Evolutionary conservation across 768 basidiomycete genomes (phyloP).

Genomic region (Podaxis sp.): DNA sequence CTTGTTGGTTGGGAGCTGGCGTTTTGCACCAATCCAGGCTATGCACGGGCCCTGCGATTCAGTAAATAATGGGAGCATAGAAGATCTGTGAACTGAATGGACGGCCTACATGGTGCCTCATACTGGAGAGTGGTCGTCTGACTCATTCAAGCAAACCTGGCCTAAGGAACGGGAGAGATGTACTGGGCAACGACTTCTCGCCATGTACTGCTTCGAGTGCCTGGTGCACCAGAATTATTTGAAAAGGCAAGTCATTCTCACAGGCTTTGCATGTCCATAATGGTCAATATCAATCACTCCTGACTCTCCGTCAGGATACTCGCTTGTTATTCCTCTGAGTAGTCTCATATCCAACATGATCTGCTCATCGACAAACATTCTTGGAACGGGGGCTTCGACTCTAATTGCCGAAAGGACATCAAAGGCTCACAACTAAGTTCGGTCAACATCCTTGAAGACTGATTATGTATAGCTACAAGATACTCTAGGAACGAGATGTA

Average conservation of each 20-base stretch:
- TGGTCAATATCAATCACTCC: no score
- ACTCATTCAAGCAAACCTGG: conserved; percentile 39
- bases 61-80: conserved; percentile 3
- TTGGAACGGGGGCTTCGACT: no score
- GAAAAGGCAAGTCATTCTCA: not conserved
- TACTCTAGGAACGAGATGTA: no score
- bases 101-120: conserved; percentile 75
- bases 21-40: conserved; percentile 88
- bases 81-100: not conserved
- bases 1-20: conserved; percentile 65
- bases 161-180: not conserved
- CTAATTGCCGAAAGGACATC: no score
- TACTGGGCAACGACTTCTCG: not conserved
- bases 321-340: no score
- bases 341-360: no score
- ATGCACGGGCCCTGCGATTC: conserved; percentile 71
- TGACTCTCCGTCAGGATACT: no score
- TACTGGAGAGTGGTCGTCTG: conserved; percentile 75
- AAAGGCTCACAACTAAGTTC: no score
- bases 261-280: not conserved
- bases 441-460: no score
- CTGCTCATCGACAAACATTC: no score
- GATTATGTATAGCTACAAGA: no score
- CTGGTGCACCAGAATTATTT: not conserved
- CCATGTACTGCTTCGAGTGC: not conserved